Evolutionary conservation across 768 basidiomycete species (phyloP), one percentile per base, ranked within the genome.

Genomic region (Jaapia argillacea): DNA sequence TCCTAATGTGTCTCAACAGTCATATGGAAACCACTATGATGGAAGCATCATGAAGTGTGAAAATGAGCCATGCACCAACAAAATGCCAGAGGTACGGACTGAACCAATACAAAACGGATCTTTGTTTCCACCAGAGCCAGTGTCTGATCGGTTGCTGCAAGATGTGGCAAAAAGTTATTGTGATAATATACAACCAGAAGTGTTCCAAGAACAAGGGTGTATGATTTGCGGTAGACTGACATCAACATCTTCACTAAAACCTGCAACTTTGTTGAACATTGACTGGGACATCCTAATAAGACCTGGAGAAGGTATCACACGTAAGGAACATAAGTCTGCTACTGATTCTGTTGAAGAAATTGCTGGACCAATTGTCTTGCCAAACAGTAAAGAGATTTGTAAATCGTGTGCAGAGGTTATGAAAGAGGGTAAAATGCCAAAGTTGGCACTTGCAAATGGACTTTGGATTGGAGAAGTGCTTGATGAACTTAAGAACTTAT

Each of bases 381-480:
- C 10, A 16, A 33, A 33, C 10, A 10, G 10, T 10, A 33, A 33
- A 12, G 22, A 38, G 22, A 38, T 38, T 7, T 38, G 37, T 38
- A 7, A 12, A 13, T 12, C 10, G 20, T 38, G 37, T 38, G 21
- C 20, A 10, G 7, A 12, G 12, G 24, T 36, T 26, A 40, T 49
- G 18, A 24, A 26, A 10, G 36, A 36, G 24, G 40, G 46, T 4
- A 52, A 41, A 26, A 42, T 53, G 3, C 63, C 65, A 3, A 26
- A 43, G 1, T 31, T 49, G 39, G 51, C 63, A 0, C 41, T 68
- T 4, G 62, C 63, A 0, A 65, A 63, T 51, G 57, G 60, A 2
- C 33, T 64, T 1, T 67, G 65, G 65, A 6, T 70, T 0, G 67
- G 68, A 0, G 40, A 56, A 2, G 55, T 66, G 1, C 67, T 63